Evolutionary conservation across 2,329 filamentous ascomycete species (phyloP).

Genomic region (Leptographium galeiforme): DNA sequence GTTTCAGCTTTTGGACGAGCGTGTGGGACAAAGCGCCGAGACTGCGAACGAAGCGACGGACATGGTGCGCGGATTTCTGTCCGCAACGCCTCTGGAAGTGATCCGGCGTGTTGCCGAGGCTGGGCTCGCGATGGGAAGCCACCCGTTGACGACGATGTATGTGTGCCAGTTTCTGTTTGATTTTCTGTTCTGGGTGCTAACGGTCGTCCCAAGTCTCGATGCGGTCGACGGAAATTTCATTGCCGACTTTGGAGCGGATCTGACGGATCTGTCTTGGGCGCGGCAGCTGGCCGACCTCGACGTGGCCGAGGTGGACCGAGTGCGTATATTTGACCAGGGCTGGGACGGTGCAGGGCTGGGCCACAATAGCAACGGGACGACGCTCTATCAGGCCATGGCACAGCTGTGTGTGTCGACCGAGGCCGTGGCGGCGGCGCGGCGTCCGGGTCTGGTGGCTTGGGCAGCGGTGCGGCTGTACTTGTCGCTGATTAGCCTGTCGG

Average conservation of each 20-base stretch:
- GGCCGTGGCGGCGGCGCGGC: not conserved
- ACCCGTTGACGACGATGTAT: conserved; percentile 9
- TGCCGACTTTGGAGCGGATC: conserved; percentile 1
- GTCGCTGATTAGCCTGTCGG: conserved; percentile 11
- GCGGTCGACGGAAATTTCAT: conserved; percentile 2
- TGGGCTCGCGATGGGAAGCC: conserved; percentile 1
- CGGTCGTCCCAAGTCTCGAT: conserved; percentile 4
- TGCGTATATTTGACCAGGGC: conserved; percentile 4
- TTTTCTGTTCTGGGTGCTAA: not conserved
- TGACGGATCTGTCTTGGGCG: conserved; percentile 6
- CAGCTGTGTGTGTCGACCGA: conserved; percentile 4
- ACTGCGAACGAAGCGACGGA: not conserved
- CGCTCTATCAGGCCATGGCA: conserved; percentile 6
- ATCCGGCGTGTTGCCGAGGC: conserved; percentile 2
- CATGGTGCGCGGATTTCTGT: not conserved
- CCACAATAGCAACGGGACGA: not conserved
- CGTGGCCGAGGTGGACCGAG: not conserved
- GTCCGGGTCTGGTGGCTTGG: conserved; percentile 6
- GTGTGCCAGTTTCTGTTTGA: not conserved
- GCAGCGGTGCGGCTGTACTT: conserved; percentile 9
- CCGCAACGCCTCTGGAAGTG: conserved; percentile 1
- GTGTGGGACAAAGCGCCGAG: not conserved
- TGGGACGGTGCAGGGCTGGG: not conserved
- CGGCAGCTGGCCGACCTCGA: conserved; percentile 1
- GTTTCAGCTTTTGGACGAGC: not conserved